These are phyloP conservation scores for Tagetes erecta DNA, from an alignment of 129 eudicot genomes.

Conservation along the genomic window DNA sequence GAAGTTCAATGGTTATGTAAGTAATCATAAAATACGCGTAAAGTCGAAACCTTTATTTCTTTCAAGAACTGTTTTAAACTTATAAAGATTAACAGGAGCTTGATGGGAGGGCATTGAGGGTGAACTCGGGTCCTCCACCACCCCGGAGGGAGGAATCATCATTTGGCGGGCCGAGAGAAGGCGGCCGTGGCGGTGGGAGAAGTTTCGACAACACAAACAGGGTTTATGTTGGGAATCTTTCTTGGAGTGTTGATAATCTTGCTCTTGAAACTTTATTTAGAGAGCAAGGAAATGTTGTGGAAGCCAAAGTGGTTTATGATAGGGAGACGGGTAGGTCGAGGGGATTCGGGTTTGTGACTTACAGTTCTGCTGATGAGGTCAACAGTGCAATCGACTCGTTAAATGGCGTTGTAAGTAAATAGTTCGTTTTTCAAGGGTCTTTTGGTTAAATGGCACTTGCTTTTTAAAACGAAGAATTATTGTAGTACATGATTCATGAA, in stretches of 20 bases:
- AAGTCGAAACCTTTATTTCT: background rate
- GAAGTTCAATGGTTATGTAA: slow-evolving; percentile 78
- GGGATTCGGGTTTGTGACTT: slow-evolving; percentile 96
- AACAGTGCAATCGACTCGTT: slow-evolving; percentile 64
- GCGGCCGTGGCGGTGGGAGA: slow-evolving; percentile 36
- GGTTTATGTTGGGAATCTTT: slow-evolving; percentile 81
- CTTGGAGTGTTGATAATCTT: slow-evolving; percentile 82
- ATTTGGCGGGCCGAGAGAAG: slow-evolving; percentile 52
- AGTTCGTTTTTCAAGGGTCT: slow-evolving; percentile 14
- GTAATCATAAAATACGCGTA: slow-evolving; percentile 1
- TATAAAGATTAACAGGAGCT: slow-evolving; percentile 56
- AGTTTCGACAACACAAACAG: slow-evolving; percentile 60
- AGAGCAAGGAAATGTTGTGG: slow-evolving; percentile 81
- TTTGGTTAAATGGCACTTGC: background rate
- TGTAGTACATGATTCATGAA: background rate
- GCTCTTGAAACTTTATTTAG: slow-evolving; percentile 76
- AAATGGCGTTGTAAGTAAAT: slow-evolving; percentile 62
- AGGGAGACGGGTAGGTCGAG: slow-evolving; percentile 93
- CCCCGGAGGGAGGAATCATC: slow-evolving; percentile 64
- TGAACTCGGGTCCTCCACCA: slow-evolving; percentile 91
- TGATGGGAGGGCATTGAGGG: slow-evolving; percentile 75
- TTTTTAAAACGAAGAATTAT: background rate
- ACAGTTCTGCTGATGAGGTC: slow-evolving; percentile 75
- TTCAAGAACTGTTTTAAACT: slow-evolving; percentile 1
- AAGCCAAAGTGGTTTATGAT: slow-evolving; percentile 86